Evolutionary conservation across 352 stramenopile species (phyloP).

Genomic region (Globisporangium middletonii): DNA sequence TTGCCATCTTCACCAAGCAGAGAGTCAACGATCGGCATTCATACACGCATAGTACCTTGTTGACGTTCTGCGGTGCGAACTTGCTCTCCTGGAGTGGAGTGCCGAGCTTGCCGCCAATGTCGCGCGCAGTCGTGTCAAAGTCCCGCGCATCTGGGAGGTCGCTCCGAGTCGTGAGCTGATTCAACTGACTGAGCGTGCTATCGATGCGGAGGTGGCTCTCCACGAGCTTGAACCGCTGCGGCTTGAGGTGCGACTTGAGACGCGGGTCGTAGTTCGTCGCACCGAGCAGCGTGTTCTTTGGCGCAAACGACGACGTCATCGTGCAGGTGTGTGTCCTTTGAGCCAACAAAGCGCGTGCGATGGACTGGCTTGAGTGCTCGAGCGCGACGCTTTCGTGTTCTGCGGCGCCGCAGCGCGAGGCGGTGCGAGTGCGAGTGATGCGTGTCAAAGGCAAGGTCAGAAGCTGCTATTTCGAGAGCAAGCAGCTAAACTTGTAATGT

Average conservation of each 20-base stretch:
- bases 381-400: too few relatives aligned
- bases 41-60: conserved; percentile 25
- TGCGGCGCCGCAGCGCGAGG: too few relatives aligned
- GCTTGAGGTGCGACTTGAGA: conserved; percentile 62
- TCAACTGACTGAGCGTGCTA: conserved; percentile 55
- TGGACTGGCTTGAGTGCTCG: too few relatives aligned
- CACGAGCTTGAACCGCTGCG: conserved; percentile 76
- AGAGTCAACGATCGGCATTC: neutral
- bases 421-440: too few relatives aligned
- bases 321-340: neutral
- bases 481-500: too few relatives aligned
- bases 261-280: conserved; percentile 68
- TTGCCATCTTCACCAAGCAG: neutral
- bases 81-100: conserved; percentile 48
- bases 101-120: conserved; percentile 52
- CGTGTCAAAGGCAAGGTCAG: too few relatives aligned
- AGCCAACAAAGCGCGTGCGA: too few relatives aligned
- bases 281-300: conserved; percentile 71
- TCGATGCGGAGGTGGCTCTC: conserved; percentile 53
- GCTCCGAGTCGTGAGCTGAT: conserved; percentile 44
- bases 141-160: conserved; percentile 48
- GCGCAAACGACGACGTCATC: conserved; percentile 41
- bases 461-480: too few relatives aligned
- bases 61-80: conserved; percentile 75
- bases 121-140: conserved; percentile 54